Base-by-base conservation (phyloP, 169 alveolate species). In the Plasmodium knowlesi region DNA sequence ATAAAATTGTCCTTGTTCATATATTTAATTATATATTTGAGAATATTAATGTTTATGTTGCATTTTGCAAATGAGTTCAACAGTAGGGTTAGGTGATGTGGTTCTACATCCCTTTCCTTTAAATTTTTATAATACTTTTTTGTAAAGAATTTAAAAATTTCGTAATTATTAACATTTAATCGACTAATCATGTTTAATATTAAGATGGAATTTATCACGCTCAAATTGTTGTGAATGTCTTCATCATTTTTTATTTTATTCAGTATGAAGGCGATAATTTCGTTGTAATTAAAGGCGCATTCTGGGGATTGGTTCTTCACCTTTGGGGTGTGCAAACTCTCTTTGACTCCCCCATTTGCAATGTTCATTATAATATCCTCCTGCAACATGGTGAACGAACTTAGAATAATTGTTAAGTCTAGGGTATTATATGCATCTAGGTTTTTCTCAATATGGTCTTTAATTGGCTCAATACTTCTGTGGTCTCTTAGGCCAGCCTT, bases 61-160 rank as follows among this genome's bases (percentile, higher is more conserved):
- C 95, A 91, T 54, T 91, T 91, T 54, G 95, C 95, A 91, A 91
- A 91, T 61, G 95, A 70, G 76, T 91, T 91, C 76, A 91, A 41
- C 54, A 91, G 76, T 8, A 91, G 74, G n/a, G 95, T 91, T 12
- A 82, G 74, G 57, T 91, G 95, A 41, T 91, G 95, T 19, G 95
- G 95, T 81, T 91, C 95, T 82, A 91, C 82, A 81, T 91, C 95
- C 37, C 83, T 81, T 81, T 91, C 95, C 22, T 91, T 91, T 82
- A 91, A 81, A 9, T 91, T 91, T 91, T 91, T 91, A 67, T 70
- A 91, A 91, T 82, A 91, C 16, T 70, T 91, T 72, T 81, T 91
- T 30, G 95, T 91, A 72, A 91, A 91, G 25, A 91, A 81, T 91
- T 91, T 91, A 82, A 91, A 91, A 71, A 91, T 81, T 8, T 91